A percentile compares a stretch with the other conserved stretches of the same genome.
These are phyloP conservation scores for Amesomyces nigricolor DNA, from an alignment of 2,329 filamentous ascomycete species.

Conservation along the genomic window DNA sequence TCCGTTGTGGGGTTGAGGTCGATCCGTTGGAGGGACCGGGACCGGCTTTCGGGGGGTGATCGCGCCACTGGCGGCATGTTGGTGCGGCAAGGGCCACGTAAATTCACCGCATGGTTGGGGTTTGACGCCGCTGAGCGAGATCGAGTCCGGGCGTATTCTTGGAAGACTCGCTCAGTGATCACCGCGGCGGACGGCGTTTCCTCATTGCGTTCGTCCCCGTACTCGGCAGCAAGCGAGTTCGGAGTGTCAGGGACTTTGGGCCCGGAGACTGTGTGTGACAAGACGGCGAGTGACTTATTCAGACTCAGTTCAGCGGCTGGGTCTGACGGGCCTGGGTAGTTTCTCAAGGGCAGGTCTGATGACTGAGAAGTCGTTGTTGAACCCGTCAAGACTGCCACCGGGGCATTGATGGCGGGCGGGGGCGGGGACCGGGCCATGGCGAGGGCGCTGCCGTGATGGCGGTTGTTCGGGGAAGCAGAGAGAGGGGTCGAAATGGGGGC, in stretches of 20 bases:
- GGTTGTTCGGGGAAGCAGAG: too few species aligned
- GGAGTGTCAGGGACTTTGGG: neutral
- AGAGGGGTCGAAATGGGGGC: too few species aligned
- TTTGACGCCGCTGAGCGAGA: neutral
- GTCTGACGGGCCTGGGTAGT: neutral
- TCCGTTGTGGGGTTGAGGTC: neutral
- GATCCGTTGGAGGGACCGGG: neutral
- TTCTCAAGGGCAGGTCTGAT: constrained; percentile 5
- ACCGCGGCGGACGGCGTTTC: neutral
- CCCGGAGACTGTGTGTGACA: neutral
- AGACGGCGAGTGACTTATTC: neutral
- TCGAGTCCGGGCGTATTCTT: neutral
- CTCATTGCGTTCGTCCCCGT: neutral
- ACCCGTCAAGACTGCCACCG: neutral
- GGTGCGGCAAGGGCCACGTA: neutral
- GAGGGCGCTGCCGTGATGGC: neutral
- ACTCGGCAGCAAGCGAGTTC: constrained; percentile 10
- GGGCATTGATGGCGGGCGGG: neutral
- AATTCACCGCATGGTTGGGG: neutral
- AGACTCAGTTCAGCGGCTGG: neutral
- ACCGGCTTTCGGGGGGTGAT: neutral
- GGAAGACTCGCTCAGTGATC: neutral
- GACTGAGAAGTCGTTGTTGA: neutral
- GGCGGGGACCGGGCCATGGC: neutral
- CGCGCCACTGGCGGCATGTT: neutral